phyloP scores from a whole-genome alignment of 2,329 filamentous ascomycete species.

The Hawksworthiomyces lignivorus region DNA sequence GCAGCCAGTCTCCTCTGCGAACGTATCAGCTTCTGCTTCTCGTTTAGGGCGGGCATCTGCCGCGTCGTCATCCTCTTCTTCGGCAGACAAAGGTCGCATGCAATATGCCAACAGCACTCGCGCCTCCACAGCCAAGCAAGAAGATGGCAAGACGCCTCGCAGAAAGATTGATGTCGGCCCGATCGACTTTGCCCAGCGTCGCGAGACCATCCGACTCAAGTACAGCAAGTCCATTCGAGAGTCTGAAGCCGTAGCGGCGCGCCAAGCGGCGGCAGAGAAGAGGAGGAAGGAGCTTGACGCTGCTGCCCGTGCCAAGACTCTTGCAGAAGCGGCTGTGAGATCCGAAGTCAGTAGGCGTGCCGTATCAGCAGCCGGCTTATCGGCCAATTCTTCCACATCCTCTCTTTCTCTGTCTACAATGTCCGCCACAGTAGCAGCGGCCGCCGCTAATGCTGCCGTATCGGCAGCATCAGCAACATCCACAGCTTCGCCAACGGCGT shows the following conservation, averaged over 20 bases:
- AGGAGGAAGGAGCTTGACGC: constrained; percentile 43
- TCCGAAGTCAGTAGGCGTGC: constrained; percentile 17
- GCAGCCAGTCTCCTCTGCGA: constrained; percentile 66
- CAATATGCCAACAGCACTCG: constrained; percentile 13
- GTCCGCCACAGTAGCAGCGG: background rate
- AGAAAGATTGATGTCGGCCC: constrained; percentile 58
- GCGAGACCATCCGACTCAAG: constrained; percentile 75
- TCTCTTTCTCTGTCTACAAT: background rate
- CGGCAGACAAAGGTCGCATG: constrained; percentile 4
- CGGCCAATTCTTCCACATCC: background rate
- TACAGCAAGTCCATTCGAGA: constrained; percentile 79
- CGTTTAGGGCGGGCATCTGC: constrained; percentile 6
- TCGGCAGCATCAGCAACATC: background rate
- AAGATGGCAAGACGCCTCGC: constrained; percentile 32
- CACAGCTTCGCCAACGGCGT: background rate
- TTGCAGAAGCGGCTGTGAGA: constrained; percentile 25
- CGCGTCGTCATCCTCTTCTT: constrained; percentile 7
- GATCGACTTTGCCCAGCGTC: constrained; percentile 76
- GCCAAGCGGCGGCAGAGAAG: constrained; percentile 46
- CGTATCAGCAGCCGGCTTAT: constrained; percentile 9
- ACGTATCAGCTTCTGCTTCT: background rate
- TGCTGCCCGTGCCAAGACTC: constrained; percentile 34
- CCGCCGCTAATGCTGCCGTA: constrained; percentile 1
- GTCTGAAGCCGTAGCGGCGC: constrained; percentile 53
- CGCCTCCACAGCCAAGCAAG: constrained; percentile 24